phyloP scores from a whole-genome alignment of 208 protist species.

The Zelonia costaricensis region DNA sequence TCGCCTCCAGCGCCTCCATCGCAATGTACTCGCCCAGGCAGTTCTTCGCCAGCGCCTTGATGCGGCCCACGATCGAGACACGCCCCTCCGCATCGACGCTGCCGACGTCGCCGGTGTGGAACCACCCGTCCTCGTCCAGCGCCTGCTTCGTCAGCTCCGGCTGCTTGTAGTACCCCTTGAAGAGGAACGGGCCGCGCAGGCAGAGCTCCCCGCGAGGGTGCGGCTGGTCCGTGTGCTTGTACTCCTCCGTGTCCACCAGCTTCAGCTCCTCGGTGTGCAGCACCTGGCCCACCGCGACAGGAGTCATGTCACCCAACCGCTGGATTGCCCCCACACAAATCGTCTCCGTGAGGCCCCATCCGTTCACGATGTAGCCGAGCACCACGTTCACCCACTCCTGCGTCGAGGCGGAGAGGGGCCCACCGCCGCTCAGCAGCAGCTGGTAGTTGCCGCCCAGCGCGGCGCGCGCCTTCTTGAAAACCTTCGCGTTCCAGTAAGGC shows the following conservation, averaged over 20 bases:
- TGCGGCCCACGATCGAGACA: constrained; percentile 81
- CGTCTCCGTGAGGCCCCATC: constrained; percentile 92
- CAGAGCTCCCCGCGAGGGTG: constrained; percentile 81
- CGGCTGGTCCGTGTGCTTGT: constrained; percentile 71
- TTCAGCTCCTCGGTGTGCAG: constrained; percentile 79
- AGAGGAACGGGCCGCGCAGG: constrained; percentile 79
- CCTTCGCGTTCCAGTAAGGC: constrained; percentile 78
- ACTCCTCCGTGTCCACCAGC: constrained; percentile 85
- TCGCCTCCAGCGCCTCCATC: constrained; percentile 78
- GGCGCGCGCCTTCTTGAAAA: constrained; percentile 55
- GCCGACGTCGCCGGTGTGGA: constrained; percentile 90
- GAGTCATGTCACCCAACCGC: constrained; percentile 46
- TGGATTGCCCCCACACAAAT: constrained; percentile 61
- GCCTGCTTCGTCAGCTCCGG: constrained; percentile 82
- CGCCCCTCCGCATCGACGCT: constrained; percentile 39
- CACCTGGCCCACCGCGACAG: constrained; percentile 59
- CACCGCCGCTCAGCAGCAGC: constrained; percentile 74
- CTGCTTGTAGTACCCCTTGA: constrained; percentile 93
- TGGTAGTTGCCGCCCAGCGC: constrained; percentile 65
- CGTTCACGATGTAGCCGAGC: constrained; percentile 67
- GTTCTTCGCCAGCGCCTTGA: constrained; percentile 94
- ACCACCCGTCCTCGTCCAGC: constrained; percentile 83
- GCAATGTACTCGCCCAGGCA: constrained; percentile 93
- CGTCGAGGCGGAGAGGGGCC: constrained; percentile 59
- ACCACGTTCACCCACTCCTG: constrained; percentile 88